Evolutionary conservation across 345 rosid genomes (phyloP).

Genomic region (Crucihimalaya himalaica): DNA sequence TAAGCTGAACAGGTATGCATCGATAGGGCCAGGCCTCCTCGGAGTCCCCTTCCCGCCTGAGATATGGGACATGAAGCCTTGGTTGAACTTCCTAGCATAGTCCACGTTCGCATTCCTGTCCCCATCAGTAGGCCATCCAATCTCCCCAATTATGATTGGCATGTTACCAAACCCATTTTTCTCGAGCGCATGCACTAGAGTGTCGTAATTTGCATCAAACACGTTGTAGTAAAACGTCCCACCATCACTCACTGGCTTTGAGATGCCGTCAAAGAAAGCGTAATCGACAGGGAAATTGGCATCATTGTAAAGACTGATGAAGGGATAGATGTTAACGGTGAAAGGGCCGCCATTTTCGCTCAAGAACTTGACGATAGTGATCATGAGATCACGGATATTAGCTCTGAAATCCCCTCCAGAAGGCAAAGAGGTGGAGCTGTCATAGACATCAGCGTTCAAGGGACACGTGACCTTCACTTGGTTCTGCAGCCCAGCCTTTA

Average conservation of each 20-base stretch:
- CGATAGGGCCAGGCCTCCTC: slow-evolving; percentile 67
- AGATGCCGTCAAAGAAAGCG: slow-evolving; percentile 82
- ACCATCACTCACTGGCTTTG: slow-evolving; percentile 71
- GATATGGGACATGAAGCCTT: slow-evolving; percentile 76
- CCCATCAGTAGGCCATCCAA: slow-evolving; percentile 98
- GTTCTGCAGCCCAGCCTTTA: slow-evolving; percentile 67
- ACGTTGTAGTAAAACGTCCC: slow-evolving; percentile 65
- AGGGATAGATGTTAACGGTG: slow-evolving; percentile 92
- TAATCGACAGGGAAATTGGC: slow-evolving; percentile 79
- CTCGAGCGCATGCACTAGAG: slow-evolving; percentile 76
- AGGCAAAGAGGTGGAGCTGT: slow-evolving; percentile 47
- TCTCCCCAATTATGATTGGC: slow-evolving; percentile 83
- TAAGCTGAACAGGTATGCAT: slow-evolving; percentile 75
- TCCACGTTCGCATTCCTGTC: slow-evolving; percentile 68
- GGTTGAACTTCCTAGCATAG: slow-evolving; percentile 80
- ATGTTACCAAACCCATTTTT: slow-evolving; percentile 77
- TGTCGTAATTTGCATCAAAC: slow-evolving; percentile 91
- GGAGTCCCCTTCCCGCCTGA: slow-evolving; percentile 88
- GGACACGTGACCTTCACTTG: slow-evolving; percentile 87
- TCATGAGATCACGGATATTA: slow-evolving; percentile 73
- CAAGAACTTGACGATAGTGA: slow-evolving; percentile 71
- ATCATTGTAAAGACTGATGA: slow-evolving; percentile 79
- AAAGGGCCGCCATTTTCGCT: slow-evolving; percentile 67
- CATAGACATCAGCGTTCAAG: slow-evolving; percentile 83
- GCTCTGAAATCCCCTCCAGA: slow-evolving; percentile 92